These are phyloP conservation scores for Epithele typhae DNA, from an alignment of 768 basidiomycete species.

Conservation along the genomic window DNA sequence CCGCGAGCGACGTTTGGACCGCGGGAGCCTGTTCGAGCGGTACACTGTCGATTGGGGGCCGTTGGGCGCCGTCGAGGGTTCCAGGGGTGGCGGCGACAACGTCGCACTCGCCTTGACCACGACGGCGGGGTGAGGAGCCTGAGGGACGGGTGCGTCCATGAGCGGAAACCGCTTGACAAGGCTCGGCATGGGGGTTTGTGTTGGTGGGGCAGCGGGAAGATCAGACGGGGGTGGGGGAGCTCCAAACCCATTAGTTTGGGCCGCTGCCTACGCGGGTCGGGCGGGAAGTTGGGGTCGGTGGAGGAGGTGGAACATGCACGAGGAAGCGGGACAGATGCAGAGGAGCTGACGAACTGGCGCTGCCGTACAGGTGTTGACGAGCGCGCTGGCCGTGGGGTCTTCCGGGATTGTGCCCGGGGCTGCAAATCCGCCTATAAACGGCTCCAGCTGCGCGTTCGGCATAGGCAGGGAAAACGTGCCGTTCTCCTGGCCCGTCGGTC, in stretches of 20 bases:
- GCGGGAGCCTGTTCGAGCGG: conserved; percentile 43
- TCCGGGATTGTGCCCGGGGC: conserved; percentile 15
- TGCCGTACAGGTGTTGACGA: conserved; percentile 18
- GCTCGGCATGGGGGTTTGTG: too few relatives aligned
- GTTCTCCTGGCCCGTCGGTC: conserved; percentile 15
- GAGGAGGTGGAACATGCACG: conserved; percentile 15
- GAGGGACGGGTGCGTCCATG: conserved; percentile 61
- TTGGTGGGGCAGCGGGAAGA: conserved; percentile 11
- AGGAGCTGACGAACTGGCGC: conserved; percentile 5
- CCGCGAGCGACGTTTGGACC: conserved; percentile 79
- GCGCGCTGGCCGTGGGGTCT: conserved; percentile 11
- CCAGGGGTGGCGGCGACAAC: too few relatives aligned
- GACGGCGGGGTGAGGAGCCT: conserved; percentile 47
- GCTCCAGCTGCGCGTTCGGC: conserved; percentile 21
- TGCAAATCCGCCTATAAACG: conserved; percentile 52
- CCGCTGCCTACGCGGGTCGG: conserved; percentile 10
- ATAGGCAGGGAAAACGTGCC: conserved; percentile 3
- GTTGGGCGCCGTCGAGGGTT: conserved; percentile 1
- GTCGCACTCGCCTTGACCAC: too few relatives aligned
- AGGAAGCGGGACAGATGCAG: conserved; percentile 5
- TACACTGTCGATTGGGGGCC: conserved; percentile 16
- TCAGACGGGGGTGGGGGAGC: conserved; percentile 1
- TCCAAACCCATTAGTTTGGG: conserved; percentile 7
- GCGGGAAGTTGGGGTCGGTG: conserved; percentile 9
- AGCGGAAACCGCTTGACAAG: conserved; percentile 77